Evolutionary conservation across 495 filamentous ascomycete species (phyloP).

Genomic region (Cladorrhinum samala): DNA sequence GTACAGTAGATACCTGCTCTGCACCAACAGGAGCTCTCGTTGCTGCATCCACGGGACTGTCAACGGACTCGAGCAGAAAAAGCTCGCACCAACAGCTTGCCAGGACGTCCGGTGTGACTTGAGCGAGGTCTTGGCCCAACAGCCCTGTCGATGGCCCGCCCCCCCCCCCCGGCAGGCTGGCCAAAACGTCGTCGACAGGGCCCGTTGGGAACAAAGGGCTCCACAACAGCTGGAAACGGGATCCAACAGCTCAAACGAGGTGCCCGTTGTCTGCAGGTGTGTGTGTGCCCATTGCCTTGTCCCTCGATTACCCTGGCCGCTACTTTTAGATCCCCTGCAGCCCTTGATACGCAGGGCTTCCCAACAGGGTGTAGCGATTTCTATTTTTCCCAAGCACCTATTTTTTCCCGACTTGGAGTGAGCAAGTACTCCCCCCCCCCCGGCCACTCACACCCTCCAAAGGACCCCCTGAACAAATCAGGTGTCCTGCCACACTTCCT

Average conservation of each 20-base stretch:
- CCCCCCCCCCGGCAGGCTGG: slow-evolving; percentile 6
- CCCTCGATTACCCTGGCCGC: slow-evolving; percentile 15
- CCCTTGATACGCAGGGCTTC: slow-evolving; percentile 16
- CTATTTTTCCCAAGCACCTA: slow-evolving; percentile 25
- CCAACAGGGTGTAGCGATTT: slow-evolving; percentile 22
- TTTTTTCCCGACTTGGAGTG: slow-evolving; percentile 15
- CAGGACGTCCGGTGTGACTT: slow-evolving; percentile 20
- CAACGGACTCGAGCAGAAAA: background rate
- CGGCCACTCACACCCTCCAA: slow-evolving; percentile 1
- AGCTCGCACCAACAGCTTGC: slow-evolving; percentile 17
- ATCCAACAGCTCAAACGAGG: slow-evolving; percentile 16
- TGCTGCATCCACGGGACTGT: background rate
- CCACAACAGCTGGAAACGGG: slow-evolving; percentile 19
- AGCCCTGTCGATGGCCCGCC: slow-evolving; percentile 18
- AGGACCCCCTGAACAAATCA: slow-evolving; percentile 1
- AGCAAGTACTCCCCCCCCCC: background rate
- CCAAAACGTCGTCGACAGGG: slow-evolving; percentile 8
- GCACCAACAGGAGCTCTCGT: background rate
- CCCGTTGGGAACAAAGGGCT: slow-evolving; percentile 4
- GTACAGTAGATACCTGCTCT: slow-evolving; percentile 3
- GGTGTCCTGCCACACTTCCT: slow-evolving; percentile 13
- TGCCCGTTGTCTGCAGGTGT: slow-evolving; percentile 16
- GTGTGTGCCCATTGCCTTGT: slow-evolving; percentile 7
- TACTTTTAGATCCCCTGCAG: slow-evolving; percentile 26
- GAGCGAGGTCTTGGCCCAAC: slow-evolving; percentile 1